Evolutionary conservation across 495 filamentous ascomycete genomes (phyloP).

Genomic region (Clavariopsis aquatica): DNA sequence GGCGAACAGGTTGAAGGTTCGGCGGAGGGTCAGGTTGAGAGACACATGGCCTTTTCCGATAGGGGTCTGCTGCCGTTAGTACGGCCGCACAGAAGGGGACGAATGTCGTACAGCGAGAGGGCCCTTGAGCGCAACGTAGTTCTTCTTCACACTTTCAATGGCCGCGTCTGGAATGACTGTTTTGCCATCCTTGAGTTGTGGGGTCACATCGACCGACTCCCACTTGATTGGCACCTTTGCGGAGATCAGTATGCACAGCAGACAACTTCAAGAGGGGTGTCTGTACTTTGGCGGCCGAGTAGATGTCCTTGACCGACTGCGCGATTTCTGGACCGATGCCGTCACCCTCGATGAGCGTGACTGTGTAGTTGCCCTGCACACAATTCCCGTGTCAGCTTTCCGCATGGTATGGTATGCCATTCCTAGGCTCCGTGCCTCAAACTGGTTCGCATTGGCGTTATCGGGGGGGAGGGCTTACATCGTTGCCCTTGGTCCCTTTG

Average conservation of each 20-base stretch:
- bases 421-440: background rate
- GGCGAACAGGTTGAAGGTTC: slow-evolving; percentile 99
- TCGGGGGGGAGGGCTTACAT: slow-evolving; percentile 60
- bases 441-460: slow-evolving; percentile 9
- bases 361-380: slow-evolving; percentile 83
- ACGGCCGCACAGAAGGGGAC: slow-evolving; percentile 4
- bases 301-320: slow-evolving; percentile 97
- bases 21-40: slow-evolving; percentile 94
- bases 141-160: slow-evolving; percentile 85
- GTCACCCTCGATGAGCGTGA: slow-evolving; percentile 97
- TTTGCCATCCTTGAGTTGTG: slow-evolving; percentile 86
- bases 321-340: slow-evolving; percentile 98
- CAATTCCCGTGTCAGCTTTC: slow-evolving; percentile 14
- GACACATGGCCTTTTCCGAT: slow-evolving; percentile 99
- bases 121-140: slow-evolving; percentile 95
- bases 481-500: slow-evolving; percentile 79
- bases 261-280: background rate
- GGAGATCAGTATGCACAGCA: slow-evolving; percentile 24
- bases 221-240: slow-evolving; percentile 84
- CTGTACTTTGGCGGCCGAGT: slow-evolving; percentile 84
- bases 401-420: background rate
- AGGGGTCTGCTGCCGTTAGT: slow-evolving; percentile 66
- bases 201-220: slow-evolving; percentile 96
- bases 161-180: slow-evolving; percentile 88
- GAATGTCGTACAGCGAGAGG: slow-evolving; percentile 75